phyloP scores from a whole-genome alignment of 2,329 filamentous ascomycete genomes.

The Alternaria angustiovoidea region DNA sequence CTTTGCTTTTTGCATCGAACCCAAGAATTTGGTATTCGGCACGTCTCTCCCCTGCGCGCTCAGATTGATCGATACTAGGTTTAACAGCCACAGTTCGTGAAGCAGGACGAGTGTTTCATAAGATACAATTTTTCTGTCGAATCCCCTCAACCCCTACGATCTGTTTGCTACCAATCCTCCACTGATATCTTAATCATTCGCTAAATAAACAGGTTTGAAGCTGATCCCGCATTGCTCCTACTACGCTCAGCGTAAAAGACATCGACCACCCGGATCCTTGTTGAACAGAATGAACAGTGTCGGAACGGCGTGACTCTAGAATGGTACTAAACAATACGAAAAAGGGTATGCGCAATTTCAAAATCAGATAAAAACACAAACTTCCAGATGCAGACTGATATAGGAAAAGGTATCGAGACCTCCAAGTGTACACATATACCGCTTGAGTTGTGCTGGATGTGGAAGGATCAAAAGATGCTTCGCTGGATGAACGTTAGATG shows the following conservation, averaged over 20 bases:
- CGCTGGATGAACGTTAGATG: not conserved
- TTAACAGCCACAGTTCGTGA: not conserved
- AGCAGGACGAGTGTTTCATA: not conserved
- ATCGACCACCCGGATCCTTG: conserved; percentile 7
- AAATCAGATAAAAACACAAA: conserved; percentile 18
- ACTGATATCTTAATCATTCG: not conserved
- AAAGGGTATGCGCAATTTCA: conserved; percentile 37
- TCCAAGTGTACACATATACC: conserved; percentile 6
- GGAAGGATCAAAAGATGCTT: conserved; percentile 6
- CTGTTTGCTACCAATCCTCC: not conserved
- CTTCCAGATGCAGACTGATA: conserved; percentile 15
- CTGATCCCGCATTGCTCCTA: conserved; percentile 11
- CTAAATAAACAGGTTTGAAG: conserved; percentile 12
- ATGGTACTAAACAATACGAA: conserved; percentile 27
- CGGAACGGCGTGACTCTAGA: conserved; percentile 25
- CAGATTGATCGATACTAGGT: not conserved
- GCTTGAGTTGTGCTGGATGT: not conserved
- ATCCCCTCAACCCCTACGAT: not conserved
- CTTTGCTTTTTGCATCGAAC: not conserved
- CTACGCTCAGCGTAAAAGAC: conserved; percentile 24
- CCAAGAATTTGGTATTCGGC: not conserved
- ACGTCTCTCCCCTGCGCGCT: not conserved
- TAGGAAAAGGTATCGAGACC: conserved; percentile 14
- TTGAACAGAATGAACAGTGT: conserved; percentile 11
- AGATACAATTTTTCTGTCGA: not conserved